Percentiles rank a stretch among this genome's conserved stretches.
Evolutionary conservation across 2,329 filamentous ascomycete species (phyloP).

Genomic region (Didymella keratinophila): DNA sequence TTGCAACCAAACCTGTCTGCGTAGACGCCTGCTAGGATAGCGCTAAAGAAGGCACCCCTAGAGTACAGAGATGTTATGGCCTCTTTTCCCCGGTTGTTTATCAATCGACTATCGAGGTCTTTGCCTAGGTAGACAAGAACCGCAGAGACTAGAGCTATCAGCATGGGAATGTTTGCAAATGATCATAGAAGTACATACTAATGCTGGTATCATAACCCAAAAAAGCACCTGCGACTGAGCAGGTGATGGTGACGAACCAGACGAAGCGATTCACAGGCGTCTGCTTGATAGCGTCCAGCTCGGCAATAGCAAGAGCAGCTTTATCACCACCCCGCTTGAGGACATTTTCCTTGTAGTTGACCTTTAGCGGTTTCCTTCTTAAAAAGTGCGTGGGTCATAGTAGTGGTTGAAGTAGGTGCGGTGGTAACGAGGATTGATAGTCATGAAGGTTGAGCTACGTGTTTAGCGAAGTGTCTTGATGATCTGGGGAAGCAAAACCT

Average conservation of each 20-base stretch:
- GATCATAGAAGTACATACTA: background rate
- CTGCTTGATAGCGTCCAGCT: conserved; percentile 17
- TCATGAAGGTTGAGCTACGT: conserved; percentile 3
- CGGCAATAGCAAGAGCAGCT: conserved; percentile 9
- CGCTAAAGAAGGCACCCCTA: conserved; percentile 58
- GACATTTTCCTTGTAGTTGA: too few relatives aligned
- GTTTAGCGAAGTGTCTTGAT: conserved; percentile 4
- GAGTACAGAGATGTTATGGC: conserved; percentile 62
- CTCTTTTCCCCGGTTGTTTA: conserved; percentile 58
- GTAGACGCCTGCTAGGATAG: conserved; percentile 38
- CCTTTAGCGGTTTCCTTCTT: too few relatives aligned
- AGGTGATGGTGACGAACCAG: conserved; percentile 14
- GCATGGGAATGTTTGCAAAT: too few relatives aligned
- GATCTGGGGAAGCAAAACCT: conserved; percentile 11
- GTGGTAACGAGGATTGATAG: conserved; percentile 1
- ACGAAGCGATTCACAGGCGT: conserved; percentile 12
- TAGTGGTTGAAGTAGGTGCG: conserved; percentile 3
- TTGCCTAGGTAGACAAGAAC: conserved; percentile 53
- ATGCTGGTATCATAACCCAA: conserved; percentile 51
- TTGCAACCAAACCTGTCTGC: conserved; percentile 53
- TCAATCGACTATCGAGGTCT: conserved; percentile 50
- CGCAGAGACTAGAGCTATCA: conserved; percentile 56
- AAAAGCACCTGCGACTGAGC: conserved; percentile 42
- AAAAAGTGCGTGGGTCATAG: too few relatives aligned
- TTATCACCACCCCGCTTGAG: background rate